These are phyloP conservation scores for Euryodendron excelsum DNA, from an alignment of 148 eudicot species.

Conservation along the genomic window DNA sequence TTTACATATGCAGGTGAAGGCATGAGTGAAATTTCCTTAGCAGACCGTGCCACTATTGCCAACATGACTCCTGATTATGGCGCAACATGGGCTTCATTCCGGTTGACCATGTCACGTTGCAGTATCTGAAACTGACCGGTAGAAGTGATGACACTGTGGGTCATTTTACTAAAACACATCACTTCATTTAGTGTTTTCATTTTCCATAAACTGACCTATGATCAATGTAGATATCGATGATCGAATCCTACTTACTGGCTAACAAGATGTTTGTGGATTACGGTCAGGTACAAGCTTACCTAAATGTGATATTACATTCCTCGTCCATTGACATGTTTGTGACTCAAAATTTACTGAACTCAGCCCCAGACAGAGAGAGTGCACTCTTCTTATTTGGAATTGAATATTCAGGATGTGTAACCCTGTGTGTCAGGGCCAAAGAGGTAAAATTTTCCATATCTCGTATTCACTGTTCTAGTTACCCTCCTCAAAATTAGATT, in stretches of 20 bases:
- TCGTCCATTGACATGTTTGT: background rate
- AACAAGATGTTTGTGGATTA: constrained; percentile 4
- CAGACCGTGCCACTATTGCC: constrained; percentile 7
- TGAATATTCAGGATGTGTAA: constrained; percentile 1
- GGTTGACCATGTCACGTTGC: constrained; percentile 6
- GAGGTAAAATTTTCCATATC: background rate
- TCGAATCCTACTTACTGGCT: background rate
- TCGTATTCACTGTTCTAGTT: background rate
- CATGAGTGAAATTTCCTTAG: constrained; percentile 3
- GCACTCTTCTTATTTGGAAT: background rate
- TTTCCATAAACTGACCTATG: background rate
- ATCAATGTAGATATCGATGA: background rate
- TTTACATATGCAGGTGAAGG: background rate
- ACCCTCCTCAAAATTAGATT: background rate
- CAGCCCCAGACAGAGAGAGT: background rate
- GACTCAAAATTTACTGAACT: background rate
- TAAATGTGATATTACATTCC: background rate
- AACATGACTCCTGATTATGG: constrained; percentile 3
- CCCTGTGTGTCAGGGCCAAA: constrained; percentile 7
- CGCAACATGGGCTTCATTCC: constrained; percentile 13
- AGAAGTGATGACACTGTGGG: constrained; percentile 8
- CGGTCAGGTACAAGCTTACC: background rate
- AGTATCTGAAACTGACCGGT: constrained; percentile 5
- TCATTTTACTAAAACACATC: background rate
- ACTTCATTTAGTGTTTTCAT: background rate